Percentiles rank a stretch among this genome's conserved stretches.
Evolutionary conservation across 1,284 basidiomycete species (phyloP).

Genomic region (Puccinia brachypodii): DNA sequence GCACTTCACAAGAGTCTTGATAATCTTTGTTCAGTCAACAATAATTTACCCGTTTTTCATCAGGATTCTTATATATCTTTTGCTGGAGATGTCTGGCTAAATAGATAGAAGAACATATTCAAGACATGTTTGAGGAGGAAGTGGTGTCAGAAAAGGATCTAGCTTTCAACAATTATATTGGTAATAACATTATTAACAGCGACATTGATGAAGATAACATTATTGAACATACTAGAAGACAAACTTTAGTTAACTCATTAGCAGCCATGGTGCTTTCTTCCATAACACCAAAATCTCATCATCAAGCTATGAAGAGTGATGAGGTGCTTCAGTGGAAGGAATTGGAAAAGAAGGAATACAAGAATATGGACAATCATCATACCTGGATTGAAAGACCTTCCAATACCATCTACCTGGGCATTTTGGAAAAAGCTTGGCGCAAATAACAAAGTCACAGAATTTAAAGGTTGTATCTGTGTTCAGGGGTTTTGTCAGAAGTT

Average conservation of each 20-base stretch:
- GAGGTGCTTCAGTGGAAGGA: background rate
- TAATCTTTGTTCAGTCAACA: background rate
- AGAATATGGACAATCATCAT: background rate
- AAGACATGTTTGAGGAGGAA: background rate
- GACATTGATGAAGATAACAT: background rate
- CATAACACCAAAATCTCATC: background rate
- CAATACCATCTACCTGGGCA: background rate
- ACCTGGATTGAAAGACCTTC: background rate
- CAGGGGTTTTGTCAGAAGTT: slow-evolving; percentile 45
- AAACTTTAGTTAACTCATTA: background rate
- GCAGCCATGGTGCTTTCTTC: background rate
- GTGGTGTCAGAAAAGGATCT: background rate
- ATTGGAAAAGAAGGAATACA: background rate
- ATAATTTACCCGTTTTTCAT: background rate
- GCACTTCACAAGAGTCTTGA: background rate
- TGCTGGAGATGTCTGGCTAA: too few species aligned
- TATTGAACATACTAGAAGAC: background rate
- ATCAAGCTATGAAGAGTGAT: background rate
- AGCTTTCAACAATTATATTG: background rate
- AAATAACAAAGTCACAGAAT: slow-evolving; percentile 16
- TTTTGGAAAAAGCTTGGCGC: slow-evolving; percentile 9
- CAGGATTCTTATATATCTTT: too few species aligned
- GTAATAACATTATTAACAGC: background rate
- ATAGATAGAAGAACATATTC: too few species aligned
- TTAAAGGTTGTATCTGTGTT: slow-evolving; percentile 48